Evolutionary conservation across 2,329 filamentous ascomycete genomes (phyloP), one percentile per base, ranked within the genome.

Genomic region (Alternaria sp.): DNA sequence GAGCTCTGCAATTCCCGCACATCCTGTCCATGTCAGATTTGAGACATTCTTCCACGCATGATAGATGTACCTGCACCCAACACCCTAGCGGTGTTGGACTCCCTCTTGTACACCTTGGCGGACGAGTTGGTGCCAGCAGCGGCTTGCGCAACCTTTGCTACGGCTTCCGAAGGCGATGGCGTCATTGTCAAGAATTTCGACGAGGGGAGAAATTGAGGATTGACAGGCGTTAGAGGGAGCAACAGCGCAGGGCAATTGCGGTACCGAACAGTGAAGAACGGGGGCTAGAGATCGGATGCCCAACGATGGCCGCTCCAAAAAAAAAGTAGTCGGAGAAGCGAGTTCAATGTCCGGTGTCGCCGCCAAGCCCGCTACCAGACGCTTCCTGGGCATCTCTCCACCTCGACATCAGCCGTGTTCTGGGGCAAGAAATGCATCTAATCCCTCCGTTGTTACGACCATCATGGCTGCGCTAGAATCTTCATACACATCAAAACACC

Each of bases 1-100:
- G 74, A 97, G 84, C 81, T 97, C 94, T 72, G 93, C 90, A 78
- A 97, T 94, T 83, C 93, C 93, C 75, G 93, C 93, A 75, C 89
- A 92, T 75, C 93, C 93, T 97, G 37, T 24, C 26, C 40, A n/a
- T 13, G 53, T 75, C 34, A 72, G 64, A 48, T 26, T 9, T n/a
- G 42, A 23, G 7, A 14, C 4, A 6, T 28, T 29, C 9, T 13
- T 10, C 28, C 10, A 8, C 24, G 24, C 45, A 28, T 9, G 34
- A 3, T 13, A 13, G 4, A 31, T n/a, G n/a, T 83, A 97, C 95
- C 95, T 74, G 95, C 97, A 72, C 95, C 95, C 67, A 97, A 83
- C 68, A 99, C 82, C 80, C 95, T 87, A 72, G 95, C 95, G 76
- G 90, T 78, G 72, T 91, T 93, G 58, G 93, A 97, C 84, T 99